Base-by-base conservation (phyloP, 257 asterid genomes). In the Nicotiana knightiana region DNA sequence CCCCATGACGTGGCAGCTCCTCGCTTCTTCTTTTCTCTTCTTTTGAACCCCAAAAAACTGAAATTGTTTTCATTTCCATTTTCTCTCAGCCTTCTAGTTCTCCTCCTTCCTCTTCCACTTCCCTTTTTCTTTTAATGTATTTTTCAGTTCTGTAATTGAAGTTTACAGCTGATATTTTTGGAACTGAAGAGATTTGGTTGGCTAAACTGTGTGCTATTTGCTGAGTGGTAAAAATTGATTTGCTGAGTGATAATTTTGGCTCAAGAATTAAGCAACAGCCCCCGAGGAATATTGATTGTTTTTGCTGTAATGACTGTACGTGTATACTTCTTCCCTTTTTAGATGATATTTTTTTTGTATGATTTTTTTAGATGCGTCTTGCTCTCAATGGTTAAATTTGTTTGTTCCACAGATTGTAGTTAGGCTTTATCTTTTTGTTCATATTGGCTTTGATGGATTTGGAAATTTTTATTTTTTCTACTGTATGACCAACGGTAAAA, bases 1-100 rank as follows among this genome's bases (percentile, higher is more conserved):
- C 83, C 84, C 84, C 65, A 39, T 90, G 92, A 94, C 91, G 93
- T 92, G 97, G 97, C 90, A 73, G 71, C 86, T 82, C 79, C 43
- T 55, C 7, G 82, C 75, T 68, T 57, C 54, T 55, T 59, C 55
- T 26, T 81, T 51, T 16, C 80, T 54, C 17, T 59, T 35, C 57
- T 63, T 79, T 76, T 83, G 54, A 30, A 63, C 46, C 65, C 53
- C 71, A 30, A 48, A 58, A 51, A 81, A 48, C 79, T 55, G 15
- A 1, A 43, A 32, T n/a, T 46, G 59, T 55, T 62, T 64, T 79
- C n/a, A 33, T 18, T 16, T 76, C 32, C 35, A 68, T 59, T 4
- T 33, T 71, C 54, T 75, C 6, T 59, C 66, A 17, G 62, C 82
- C 65, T 18, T 55, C 71, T 82, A 5, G 54, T 59, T 35, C 61